Percentiles rank a stretch among this genome's conserved stretches.
These are phyloP conservation scores for Mycena vulgaris DNA, from an alignment of 768 basidiomycete species.

Conservation along the genomic window DNA sequence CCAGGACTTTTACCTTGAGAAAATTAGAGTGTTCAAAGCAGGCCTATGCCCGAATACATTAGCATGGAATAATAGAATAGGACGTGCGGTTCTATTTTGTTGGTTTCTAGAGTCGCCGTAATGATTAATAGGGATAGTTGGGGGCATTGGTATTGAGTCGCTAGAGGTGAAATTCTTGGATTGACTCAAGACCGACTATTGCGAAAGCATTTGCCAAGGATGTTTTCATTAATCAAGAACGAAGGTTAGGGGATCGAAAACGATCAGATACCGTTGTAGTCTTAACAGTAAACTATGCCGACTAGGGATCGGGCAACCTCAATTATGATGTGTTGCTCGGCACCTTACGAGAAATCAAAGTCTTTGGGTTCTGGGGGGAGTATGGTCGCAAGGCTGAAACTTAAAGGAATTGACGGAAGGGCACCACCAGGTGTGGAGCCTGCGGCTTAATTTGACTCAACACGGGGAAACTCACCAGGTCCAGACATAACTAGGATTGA, in stretches of 20 bases:
- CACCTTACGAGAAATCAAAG: slow-evolving; percentile 92
- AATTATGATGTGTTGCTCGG: slow-evolving; percentile 83
- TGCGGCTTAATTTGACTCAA: slow-evolving; percentile 91
- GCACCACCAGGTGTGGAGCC: slow-evolving; percentile 75
- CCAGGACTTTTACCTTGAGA: slow-evolving; percentile 88
- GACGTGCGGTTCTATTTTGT: slow-evolving; percentile 87
- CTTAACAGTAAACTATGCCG: slow-evolving; percentile 29
- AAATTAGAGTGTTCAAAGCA: slow-evolving; percentile 89
- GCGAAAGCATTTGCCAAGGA: slow-evolving; percentile 72
- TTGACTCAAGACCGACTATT: slow-evolving; percentile 85
- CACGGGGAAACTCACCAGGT: slow-evolving; percentile 87
- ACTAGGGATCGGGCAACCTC: slow-evolving; percentile 41
- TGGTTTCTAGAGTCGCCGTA: slow-evolving; percentile 87
- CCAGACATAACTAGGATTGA: slow-evolving; percentile 84
- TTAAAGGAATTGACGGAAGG: slow-evolving; percentile 78
- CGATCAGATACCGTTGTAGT: slow-evolving; percentile 73
- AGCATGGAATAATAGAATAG: slow-evolving; percentile 89
- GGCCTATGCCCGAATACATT: slow-evolving; percentile 84
- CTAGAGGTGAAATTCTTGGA: slow-evolving; percentile 92
- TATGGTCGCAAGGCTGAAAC: slow-evolving; percentile 78
- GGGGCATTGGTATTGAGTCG: slow-evolving; percentile 87
- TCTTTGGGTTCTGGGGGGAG: slow-evolving; percentile 90
- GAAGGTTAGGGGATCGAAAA: slow-evolving; percentile 90
- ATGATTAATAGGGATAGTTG: slow-evolving; percentile 89
- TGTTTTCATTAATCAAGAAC: slow-evolving; percentile 37